Evolutionary conservation across 345 rosid genomes (phyloP), one percentile per base, ranked within the genome.

Genomic region (Eucalyptus coolabah): DNA sequence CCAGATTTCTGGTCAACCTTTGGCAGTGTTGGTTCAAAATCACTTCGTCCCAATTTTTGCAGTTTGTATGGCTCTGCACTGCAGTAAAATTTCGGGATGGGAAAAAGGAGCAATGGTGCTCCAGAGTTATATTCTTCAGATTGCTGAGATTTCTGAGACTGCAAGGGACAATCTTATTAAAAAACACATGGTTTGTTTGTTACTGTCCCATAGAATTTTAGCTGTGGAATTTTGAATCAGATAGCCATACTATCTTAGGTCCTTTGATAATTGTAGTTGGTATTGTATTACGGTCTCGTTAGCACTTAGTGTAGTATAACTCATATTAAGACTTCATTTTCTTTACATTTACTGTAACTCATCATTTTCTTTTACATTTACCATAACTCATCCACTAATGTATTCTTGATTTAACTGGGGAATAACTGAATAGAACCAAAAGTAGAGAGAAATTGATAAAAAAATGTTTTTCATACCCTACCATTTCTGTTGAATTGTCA

Each of bases 11-110:
- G 92, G 95, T 85, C 94, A 93, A 91, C 93, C 97, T 82, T 88
- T 94, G 94, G 91, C 93, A 87, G 91, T 89, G 88, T 88, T 98
- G 91, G 92, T 96, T 86, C 95, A 91, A 89, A 93, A 93, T 91
- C 95, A 97, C 91, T 97, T 98, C 92, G 99, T 96, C 92, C 94
- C 99, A 23, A 95, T 98, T 90, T 97, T 98, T 93, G 94, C 99
- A 14, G 90, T 97, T 89, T 95, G 97, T 89, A 96, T 96, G 93
- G 94, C 95, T 67, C 92, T 94, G 93, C 94, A 94, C 92, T 95
- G 98, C 93, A 94, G 97, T 91, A 92, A 94, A 91, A 93, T 88
- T 87, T 91, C 95, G 91, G 95, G 93, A 82, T 93, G 91, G 87
- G 96, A 94, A 91, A 95, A 92, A 90, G 96, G 94, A 91, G 95